These are phyloP conservation scores for Rhinocladiella mackenziei DNA, from an alignment of 2,329 filamentous ascomycete genomes.

Conservation along the genomic window DNA sequence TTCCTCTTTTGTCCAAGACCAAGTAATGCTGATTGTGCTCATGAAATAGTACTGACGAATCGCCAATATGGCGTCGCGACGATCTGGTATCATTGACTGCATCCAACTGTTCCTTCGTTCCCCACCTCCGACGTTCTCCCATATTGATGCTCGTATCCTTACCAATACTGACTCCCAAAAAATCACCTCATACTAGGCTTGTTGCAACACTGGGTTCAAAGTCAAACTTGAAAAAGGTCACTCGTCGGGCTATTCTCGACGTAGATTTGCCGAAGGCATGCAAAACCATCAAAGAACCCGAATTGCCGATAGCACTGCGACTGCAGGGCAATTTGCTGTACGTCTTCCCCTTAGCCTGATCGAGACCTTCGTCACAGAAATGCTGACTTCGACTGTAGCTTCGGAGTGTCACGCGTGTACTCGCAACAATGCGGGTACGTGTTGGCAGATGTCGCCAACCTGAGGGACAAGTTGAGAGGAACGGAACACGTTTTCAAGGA, in stretches of 20 bases:
- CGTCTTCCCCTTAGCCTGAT: slow-evolving; percentile 27
- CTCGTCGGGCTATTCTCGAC: slow-evolving; percentile 78
- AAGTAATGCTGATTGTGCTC: too few relatives aligned
- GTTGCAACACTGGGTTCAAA: slow-evolving; percentile 81
- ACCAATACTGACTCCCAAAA: too few relatives aligned
- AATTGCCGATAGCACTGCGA: slow-evolving; percentile 81
- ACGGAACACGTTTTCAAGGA: slow-evolving; percentile 58
- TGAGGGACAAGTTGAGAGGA: slow-evolving; percentile 67
- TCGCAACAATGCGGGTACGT: slow-evolving; percentile 83
- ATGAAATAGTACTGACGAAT: slow-evolving; percentile 76
- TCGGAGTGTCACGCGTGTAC: slow-evolving; percentile 80
- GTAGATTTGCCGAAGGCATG: slow-evolving; percentile 86
- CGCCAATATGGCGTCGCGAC: slow-evolving; percentile 90
- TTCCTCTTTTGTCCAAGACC: too few relatives aligned
- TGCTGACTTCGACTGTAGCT: slow-evolving; percentile 43
- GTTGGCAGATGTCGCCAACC: slow-evolving; percentile 71
- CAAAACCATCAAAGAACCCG: slow-evolving; percentile 78
- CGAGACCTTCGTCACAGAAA: not conserved
- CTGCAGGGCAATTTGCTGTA: slow-evolving; percentile 84
- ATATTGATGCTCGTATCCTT: too few relatives aligned
- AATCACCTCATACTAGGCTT: too few relatives aligned
- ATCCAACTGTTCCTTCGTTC: not conserved
- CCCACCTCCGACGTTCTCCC: not conserved
- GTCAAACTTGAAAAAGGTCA: slow-evolving; percentile 67
- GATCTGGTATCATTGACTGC: slow-evolving; percentile 65